Conservation (phyloP, 2,329 filamentous ascomycete genomes). For the Cladosporium phlei region DNA sequence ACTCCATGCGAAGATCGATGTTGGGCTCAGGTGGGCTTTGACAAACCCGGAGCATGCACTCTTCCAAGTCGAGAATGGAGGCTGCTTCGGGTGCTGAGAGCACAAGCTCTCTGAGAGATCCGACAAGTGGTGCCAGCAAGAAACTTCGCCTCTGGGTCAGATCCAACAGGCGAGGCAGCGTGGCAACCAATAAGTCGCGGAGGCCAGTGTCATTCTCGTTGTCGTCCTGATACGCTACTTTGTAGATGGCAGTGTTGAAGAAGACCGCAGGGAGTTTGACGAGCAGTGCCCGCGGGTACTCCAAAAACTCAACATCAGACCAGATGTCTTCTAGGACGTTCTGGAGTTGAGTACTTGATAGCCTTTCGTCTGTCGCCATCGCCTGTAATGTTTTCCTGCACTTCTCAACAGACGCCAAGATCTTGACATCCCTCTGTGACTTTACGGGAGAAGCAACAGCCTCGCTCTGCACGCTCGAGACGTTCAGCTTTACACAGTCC, state of each 20-base stretch:
- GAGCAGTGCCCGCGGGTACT: constrained; percentile 40
- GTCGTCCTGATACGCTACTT: constrained; percentile 15
- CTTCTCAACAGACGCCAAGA: constrained; percentile 22
- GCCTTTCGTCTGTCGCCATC: not conserved
- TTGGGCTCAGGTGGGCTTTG: constrained; percentile 39
- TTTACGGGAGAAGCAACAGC: constrained; percentile 2
- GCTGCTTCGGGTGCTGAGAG: constrained; percentile 26
- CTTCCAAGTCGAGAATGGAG: constrained; percentile 33
- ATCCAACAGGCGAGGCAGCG: constrained; percentile 17
- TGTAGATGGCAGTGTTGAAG: constrained; percentile 30
- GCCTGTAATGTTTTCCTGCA: constrained; percentile 15
- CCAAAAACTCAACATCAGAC: constrained; percentile 45
- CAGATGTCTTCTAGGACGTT: constrained; percentile 35
- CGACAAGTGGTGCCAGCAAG: constrained; percentile 27
- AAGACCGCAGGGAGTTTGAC: constrained; percentile 34
- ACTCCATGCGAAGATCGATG: constrained; percentile 44
- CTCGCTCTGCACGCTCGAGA: not conserved
- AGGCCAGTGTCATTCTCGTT: not conserved
- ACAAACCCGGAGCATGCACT: constrained; percentile 37
- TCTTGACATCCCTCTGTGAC: constrained; percentile 26
- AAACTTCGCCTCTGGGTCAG: constrained; percentile 29
- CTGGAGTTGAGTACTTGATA: not conserved
- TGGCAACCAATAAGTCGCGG: constrained; percentile 7
- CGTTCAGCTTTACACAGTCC: not conserved
- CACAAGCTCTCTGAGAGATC: constrained; percentile 22